Conservation (phyloP, 1,284 basidiomycete genomes). For the Puccinia polysora region DNA sequence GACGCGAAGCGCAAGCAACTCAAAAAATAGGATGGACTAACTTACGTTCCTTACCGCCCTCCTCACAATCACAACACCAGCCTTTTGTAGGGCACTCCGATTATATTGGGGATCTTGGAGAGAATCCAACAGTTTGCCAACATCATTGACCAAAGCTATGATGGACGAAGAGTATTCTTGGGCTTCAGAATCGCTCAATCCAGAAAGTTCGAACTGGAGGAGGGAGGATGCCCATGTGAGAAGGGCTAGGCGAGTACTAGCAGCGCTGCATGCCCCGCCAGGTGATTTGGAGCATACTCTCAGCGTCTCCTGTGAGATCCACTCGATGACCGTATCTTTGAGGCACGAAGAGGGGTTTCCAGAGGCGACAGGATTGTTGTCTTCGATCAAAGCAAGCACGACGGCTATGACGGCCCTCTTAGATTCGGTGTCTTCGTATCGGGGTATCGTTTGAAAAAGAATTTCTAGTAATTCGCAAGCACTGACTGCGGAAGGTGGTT, state of each 20-base stretch:
- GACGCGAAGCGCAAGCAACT: not conserved
- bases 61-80: conserved; percentile 37
- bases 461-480: conserved; percentile 34
- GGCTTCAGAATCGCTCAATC: not conserved
- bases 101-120: conserved; percentile 28
- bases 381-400: conserved; percentile 21
- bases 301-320: conserved; percentile 34
- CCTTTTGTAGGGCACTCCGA: conserved; percentile 27
- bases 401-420: conserved; percentile 35
- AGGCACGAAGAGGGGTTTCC: not conserved
- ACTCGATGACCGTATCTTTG: conserved; percentile 33
- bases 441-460: conserved; percentile 40
- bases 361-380: conserved; percentile 3
- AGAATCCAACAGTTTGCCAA: conserved; percentile 26
- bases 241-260: conserved; percentile 39
- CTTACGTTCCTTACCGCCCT: conserved; percentile 42
- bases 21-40: not conserved
- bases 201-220: conserved; percentile 9
- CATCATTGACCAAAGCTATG: conserved; percentile 6
- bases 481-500: not conserved
- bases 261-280: conserved; percentile 16
- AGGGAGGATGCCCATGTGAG: conserved; percentile 35
- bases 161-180: conserved; percentile 3
- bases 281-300: conserved; percentile 27
- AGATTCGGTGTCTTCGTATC: conserved; percentile 41